Evolutionary conservation across 2,329 filamentous ascomycete species (phyloP), one percentile per base, ranked within the genome.

Genomic region (Arachnopeziza araneosa): DNA sequence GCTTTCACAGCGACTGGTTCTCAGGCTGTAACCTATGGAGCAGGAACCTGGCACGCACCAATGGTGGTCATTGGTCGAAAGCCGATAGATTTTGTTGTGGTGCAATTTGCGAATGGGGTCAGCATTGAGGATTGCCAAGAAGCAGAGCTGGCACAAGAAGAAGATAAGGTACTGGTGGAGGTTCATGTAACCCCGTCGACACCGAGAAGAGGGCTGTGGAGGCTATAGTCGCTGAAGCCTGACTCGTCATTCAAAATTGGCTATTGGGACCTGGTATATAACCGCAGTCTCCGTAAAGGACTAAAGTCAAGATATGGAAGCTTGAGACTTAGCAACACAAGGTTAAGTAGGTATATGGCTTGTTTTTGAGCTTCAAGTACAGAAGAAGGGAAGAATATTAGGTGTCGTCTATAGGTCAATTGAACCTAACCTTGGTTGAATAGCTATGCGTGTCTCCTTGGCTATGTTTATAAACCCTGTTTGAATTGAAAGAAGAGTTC

Each of bases 21-120:
- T 24, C 91, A 96, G 77, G 93, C 91, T 12, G 91, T 99, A 17
- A 97, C 92, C 2, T 99, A 98, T 73, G 91, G 84, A 1, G 86
- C 90, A 1, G 95, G 91, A 5, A 97, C 92, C 57, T 99, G 88
- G 84, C 95, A 99, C 78, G 92, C 93, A 63, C 95, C 95, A 0
- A 98, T 99, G 93, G 89, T 92, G 17, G 92, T 91, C 19, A 75
- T 98, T 54, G 93, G 93, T 0, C 73, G 76, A 52, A 76, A 78
- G 57, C 80, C 86, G 22, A 79, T 97, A 54, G 91, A 95, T 71
- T 98, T 97, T 74, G 83, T 96, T 5, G 93, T 98, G 1, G 83
- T 90, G 66, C 93, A 98, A 77, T 95, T 90, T 77, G 86, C 87
- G 36, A 98, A 96, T 74, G 92, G 90, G 1, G 87, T 95, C 14